Base-by-base conservation (phyloP, 805 yeast species). In the Yueomyces sp. region DNA sequence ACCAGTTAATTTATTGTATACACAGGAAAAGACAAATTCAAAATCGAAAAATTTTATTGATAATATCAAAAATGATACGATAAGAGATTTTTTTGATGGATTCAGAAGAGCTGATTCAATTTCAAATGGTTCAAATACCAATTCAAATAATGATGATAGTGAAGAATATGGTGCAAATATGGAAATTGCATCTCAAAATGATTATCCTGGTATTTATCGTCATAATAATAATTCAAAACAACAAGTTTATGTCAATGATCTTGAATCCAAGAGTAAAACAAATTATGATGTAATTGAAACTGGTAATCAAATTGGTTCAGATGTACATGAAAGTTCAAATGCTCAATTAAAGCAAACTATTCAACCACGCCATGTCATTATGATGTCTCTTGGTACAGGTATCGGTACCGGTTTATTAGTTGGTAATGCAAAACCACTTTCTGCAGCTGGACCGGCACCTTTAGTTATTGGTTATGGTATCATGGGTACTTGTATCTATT, bases 341-440 rank as follows among this genome's bases (percentile, higher is more conserved):
- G 49, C 59, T 61, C 68, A 60, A 41, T 48, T 64, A 45, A 59
- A 62, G 40, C 64, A 65, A 45, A 55, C 63, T 42, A 40, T 55
- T 50, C 54, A 57, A 37, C 54, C 63, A 29, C 57, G 74, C 40
- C 87, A 81, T 50, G 74, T 80, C 47, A 72, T 77, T 47, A 76
- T 83, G 77, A 81, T 85, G 54, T 86, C 94, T 37, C 69, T 85
- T 44, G 92, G 92, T 45, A 87, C 92, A 44, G 81, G 90, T 42
- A 80, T 85, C 47, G 95, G 95, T 55, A 80, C 92, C 4, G 85
- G 85, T 53, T 64, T 79, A 42, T 63, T 73, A 49, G 77, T 77
- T 42, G 81, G 81, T 52, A 65, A 72, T 41, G 82, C 78, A 49
- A 59, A 68, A 48, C 68, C 74, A 4, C 51, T 73, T 37, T 54